phyloP scores from a whole-genome alignment of 345 rosid species.

The Excoecaria agallocha region DNA sequence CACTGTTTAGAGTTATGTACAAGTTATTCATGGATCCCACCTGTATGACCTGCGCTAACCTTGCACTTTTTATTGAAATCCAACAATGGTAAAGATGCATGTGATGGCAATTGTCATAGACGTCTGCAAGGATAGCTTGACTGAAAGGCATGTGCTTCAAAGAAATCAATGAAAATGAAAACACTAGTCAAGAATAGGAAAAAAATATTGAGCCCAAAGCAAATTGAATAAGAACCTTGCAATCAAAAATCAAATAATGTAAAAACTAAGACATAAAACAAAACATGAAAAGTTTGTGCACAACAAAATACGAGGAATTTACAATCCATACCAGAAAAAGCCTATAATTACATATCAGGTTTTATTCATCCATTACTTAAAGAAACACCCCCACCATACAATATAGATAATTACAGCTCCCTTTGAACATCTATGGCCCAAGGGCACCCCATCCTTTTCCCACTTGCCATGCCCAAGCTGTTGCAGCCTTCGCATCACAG shows the following conservation, averaged over 20 bases:
- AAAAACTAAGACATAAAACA: not conserved
- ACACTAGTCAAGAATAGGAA: slow-evolving; percentile 20
- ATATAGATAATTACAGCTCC: too few relatives aligned
- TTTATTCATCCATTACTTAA: too few relatives aligned
- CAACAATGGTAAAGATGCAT: slow-evolving; percentile 28
- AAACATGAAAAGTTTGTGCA: not conserved
- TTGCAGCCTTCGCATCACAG: too few relatives aligned
- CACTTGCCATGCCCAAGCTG: too few relatives aligned
- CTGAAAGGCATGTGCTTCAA: slow-evolving; percentile 29
- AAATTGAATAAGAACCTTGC: not conserved
- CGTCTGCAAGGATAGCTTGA: slow-evolving; percentile 25
- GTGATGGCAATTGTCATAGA: slow-evolving; percentile 29
- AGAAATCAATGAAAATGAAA: slow-evolving; percentile 27
- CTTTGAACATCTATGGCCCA: too few relatives aligned
- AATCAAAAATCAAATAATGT: not conserved
- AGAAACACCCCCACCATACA: too few relatives aligned
- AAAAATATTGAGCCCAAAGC: slow-evolving; percentile 10
- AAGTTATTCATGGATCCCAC: slow-evolving; percentile 21
- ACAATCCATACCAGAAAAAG: not conserved
- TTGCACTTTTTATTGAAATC: slow-evolving; percentile 29
- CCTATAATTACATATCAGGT: too few relatives aligned
- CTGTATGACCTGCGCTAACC: slow-evolving; percentile 22
- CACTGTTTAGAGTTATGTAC: slow-evolving; percentile 23
- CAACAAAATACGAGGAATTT: not conserved
- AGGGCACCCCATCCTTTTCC: too few relatives aligned